Evolutionary conservation across 371 early-diverging fungal genomes (phyloP).

Genomic region (Rhizomucor pusillus): DNA sequence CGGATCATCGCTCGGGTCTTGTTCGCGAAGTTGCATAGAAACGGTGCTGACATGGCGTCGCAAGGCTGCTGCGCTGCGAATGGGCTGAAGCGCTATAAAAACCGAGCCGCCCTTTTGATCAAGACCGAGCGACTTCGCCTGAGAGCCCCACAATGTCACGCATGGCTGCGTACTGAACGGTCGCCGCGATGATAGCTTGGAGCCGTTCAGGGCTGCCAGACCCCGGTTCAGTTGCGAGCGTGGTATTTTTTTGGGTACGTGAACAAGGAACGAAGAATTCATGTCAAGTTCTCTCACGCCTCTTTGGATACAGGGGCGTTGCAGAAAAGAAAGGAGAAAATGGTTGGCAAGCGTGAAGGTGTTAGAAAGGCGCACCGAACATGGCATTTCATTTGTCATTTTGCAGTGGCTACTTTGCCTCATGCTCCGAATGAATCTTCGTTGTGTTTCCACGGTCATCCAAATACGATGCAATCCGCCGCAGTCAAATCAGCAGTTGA

Average conservation of each 20-base stretch:
- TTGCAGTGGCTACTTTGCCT: too few relatives aligned
- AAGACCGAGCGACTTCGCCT: conserved; percentile 22
- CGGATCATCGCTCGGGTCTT: conserved; percentile 34
- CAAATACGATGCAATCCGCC: too few relatives aligned
- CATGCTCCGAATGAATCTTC: too few relatives aligned
- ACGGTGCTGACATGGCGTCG: conserved; percentile 21
- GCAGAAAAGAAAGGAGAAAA: not conserved
- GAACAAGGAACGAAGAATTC: conserved; percentile 37
- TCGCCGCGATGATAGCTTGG: conserved; percentile 22
- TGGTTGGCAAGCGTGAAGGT: not conserved
- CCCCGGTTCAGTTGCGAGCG: conserved; percentile 40
- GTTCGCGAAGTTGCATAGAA: conserved; percentile 24
- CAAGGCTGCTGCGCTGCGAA: conserved; percentile 26
- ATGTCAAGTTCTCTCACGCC: conserved; percentile 3
- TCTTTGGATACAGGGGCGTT: not conserved
- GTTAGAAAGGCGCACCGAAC: not conserved
- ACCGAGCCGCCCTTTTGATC: conserved; percentile 16
- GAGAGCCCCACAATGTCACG: conserved; percentile 40
- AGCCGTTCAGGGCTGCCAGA: conserved; percentile 21
- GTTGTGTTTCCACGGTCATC: too few relatives aligned
- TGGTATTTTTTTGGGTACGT: conserved; percentile 52
- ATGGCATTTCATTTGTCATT: too few relatives aligned
- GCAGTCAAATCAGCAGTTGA: too few relatives aligned
- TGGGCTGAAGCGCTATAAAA: conserved; percentile 34
- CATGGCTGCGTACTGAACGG: conserved; percentile 23